These are phyloP conservation scores for Blastomyces silverae DNA, from an alignment of 2,329 filamentous ascomycete species.

Conservation along the genomic window DNA sequence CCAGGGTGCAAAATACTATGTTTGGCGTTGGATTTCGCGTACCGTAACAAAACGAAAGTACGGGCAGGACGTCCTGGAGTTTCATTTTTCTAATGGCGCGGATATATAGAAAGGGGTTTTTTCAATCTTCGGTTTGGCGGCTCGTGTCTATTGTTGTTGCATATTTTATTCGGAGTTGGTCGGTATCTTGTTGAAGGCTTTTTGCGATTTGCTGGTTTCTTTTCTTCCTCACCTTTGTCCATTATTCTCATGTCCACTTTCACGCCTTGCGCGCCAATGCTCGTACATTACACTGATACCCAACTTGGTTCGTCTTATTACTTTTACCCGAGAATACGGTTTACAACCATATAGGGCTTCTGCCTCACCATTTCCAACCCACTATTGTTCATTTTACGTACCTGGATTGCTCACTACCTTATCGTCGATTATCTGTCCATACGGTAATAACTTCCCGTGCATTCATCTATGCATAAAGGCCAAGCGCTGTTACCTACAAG, in stretches of 20 bases:
- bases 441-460: too few species aligned
- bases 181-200: not conserved
- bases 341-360: not conserved
- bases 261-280: not conserved
- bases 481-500: not conserved
- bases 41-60: constrained; percentile 7
- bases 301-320: not conserved
- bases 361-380: not conserved
- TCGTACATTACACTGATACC: constrained; percentile 3
- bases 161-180: constrained; percentile 7
- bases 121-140: not conserved
- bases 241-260: not conserved
- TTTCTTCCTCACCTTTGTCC: not conserved
- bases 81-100: not conserved
- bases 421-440: not conserved
- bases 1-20: not conserved
- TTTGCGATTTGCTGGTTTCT: not conserved
- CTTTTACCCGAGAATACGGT: not conserved
- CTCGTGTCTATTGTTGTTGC: constrained; percentile 2
- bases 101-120: not conserved
- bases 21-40: constrained; percentile 6
- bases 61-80: not conserved
- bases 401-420: not conserved
- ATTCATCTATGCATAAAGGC: not conserved
- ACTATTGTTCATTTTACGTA: not conserved